These are phyloP conservation scores for Phytophthora brassicae DNA, from an alignment of 352 stramenopile species.

Conservation along the genomic window DNA sequence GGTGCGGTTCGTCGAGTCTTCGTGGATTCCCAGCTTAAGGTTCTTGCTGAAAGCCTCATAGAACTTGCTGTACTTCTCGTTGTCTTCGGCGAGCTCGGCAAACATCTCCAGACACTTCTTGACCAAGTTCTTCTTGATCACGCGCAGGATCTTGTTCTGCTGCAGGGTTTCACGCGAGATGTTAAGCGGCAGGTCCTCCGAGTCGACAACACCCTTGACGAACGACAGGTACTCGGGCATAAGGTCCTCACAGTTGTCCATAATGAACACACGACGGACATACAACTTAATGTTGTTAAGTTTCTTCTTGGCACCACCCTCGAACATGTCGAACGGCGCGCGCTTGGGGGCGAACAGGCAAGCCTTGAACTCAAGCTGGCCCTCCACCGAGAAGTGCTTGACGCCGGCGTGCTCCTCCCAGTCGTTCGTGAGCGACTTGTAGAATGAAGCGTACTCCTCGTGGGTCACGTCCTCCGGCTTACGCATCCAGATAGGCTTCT, in stretches of 20 bases:
- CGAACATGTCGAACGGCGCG: slow-evolving; percentile 99
- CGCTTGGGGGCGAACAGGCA: slow-evolving; percentile 98
- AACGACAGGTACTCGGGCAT: slow-evolving; percentile 99
- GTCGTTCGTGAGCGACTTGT: slow-evolving; percentile 99
- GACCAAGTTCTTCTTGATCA: slow-evolving; percentile 99
- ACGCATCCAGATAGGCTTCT: slow-evolving; percentile 99
- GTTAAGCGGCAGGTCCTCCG: slow-evolving; percentile 99
- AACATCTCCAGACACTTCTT: slow-evolving; percentile 99
- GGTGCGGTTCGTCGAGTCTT: slow-evolving; percentile 98
- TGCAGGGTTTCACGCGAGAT: slow-evolving; percentile 99
- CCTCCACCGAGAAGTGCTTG: slow-evolving; percentile 99
- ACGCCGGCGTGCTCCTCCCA: slow-evolving; percentile 98
- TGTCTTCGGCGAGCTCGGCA: slow-evolving; percentile 97
- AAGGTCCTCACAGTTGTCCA: slow-evolving; percentile 99
- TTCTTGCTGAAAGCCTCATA: slow-evolving; percentile 99
- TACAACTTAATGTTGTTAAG: slow-evolving; percentile 99
- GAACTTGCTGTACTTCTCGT: slow-evolving; percentile 99
- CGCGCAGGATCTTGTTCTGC: slow-evolving; percentile 99
- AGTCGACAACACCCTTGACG: slow-evolving; percentile 99
- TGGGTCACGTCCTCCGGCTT: slow-evolving; percentile 99
- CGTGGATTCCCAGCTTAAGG: slow-evolving; percentile 99
- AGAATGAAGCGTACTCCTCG: slow-evolving; percentile 99
- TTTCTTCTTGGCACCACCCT: slow-evolving; percentile 99
- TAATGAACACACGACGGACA: slow-evolving; percentile 99
- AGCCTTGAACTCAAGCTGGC: slow-evolving; percentile 99